These are phyloP conservation scores for Eucalyptus regnans DNA, from an alignment of 345 rosid genomes.

Conservation along the genomic window DNA sequence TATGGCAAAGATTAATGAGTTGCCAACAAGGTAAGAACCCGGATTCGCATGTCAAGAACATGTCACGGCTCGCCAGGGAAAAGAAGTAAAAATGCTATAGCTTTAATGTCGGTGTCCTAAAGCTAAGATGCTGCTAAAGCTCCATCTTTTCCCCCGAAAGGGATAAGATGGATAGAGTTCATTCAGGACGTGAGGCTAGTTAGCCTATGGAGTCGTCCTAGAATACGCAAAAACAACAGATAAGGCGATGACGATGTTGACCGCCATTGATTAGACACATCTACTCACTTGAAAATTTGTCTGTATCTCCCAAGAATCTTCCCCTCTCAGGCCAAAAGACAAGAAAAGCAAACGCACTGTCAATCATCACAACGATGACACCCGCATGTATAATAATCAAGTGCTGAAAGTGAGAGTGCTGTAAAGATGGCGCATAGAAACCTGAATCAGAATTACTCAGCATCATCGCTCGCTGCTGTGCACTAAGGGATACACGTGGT, in stretches of 20 bases:
- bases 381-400: neutral
- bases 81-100: neutral
- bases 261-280: neutral
- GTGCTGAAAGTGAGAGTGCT: neutral
- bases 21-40: neutral
- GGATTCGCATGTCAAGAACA: neutral
- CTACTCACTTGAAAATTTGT: neutral
- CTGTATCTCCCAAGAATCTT: neutral
- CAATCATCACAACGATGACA: neutral
- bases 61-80: neutral
- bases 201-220: neutral
- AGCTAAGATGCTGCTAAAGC: neutral
- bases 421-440: neutral
- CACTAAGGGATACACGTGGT: neutral
- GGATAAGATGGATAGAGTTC: neutral
- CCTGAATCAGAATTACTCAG: neutral
- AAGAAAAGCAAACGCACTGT: neutral
- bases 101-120: neutral
- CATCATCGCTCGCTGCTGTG: neutral
- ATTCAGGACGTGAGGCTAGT: neutral
- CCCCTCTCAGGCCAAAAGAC: neutral
- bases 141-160: neutral
- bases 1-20: neutral
- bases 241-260: neutral
- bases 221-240: neutral